Evolutionary conservation across 345 rosid genomes (phyloP).

Genomic region (Microthlaspi erraticum): DNA sequence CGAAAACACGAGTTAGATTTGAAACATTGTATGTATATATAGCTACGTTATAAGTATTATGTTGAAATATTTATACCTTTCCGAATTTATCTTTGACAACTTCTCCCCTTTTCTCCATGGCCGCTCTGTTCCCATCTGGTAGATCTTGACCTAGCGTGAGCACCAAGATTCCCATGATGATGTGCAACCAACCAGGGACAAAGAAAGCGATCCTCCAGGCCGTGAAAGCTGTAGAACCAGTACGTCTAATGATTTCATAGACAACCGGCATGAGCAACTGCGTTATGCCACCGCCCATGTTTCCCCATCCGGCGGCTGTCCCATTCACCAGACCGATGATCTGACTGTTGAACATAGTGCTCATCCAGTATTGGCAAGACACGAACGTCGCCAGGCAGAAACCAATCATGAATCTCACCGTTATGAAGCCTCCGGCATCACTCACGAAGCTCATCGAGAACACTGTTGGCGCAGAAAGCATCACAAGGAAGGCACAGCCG

Average conservation of each 20-base stretch:
- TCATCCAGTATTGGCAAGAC: constrained; percentile 88
- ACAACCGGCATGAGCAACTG: constrained; percentile 71
- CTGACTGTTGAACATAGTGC: constrained; percentile 74
- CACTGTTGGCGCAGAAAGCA: constrained; percentile 71
- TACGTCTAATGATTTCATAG: constrained; percentile 52
- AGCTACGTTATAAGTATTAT: too few species aligned
- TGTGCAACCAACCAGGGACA: constrained; percentile 60
- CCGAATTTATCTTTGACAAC: constrained; percentile 67
- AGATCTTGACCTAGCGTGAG: constrained; percentile 70
- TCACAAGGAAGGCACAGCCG: constrained; percentile 67
- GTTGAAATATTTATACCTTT: constrained; percentile 51
- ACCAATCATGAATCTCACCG: constrained; percentile 80
- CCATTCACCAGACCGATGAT: constrained; percentile 74
- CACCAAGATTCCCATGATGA: constrained; percentile 66
- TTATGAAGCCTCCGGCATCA: constrained; percentile 55
- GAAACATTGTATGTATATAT: neutral
- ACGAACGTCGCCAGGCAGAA: constrained; percentile 81
- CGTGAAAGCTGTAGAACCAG: constrained; percentile 62
- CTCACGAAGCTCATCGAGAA: constrained; percentile 66
- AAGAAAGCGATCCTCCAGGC: constrained; percentile 83
- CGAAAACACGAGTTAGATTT: neutral
- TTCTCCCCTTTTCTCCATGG: constrained; percentile 63
- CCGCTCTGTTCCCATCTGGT: constrained; percentile 67
- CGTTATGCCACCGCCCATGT: constrained; percentile 77
- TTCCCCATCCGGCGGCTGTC: constrained; percentile 82